Conservation (phyloP, 805 yeast species). For the Nematodospora valgi region DNA sequence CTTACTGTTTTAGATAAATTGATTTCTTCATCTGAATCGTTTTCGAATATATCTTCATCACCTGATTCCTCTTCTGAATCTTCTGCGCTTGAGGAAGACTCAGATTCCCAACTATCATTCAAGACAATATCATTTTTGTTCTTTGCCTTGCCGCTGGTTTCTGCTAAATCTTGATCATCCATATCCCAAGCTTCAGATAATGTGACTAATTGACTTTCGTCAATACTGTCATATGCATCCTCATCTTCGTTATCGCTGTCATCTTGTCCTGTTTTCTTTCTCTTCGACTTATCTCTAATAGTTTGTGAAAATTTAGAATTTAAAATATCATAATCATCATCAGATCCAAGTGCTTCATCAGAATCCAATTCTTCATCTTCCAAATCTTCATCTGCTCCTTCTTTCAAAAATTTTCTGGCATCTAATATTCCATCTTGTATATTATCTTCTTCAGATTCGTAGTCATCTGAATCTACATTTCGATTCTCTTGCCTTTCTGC, state of each 20-base stretch:
- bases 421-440: constrained; percentile 39
- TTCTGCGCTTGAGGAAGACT: constrained; percentile 13
- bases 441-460: constrained; percentile 20
- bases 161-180: constrained; percentile 53
- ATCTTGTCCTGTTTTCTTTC: constrained; percentile 26
- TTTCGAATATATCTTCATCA: constrained; percentile 25
- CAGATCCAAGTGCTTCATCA: constrained; percentile 86
- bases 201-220: constrained; percentile 70
- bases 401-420: constrained; percentile 34
- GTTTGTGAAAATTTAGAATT: constrained; percentile 69
- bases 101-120: constrained; percentile 29
- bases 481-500: constrained; percentile 38
- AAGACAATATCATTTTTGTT: constrained; percentile 24
- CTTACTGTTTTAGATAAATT: constrained; percentile 50
- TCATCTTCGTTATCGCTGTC: constrained; percentile 45
- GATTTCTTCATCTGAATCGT: constrained; percentile 42
- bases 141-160: constrained; percentile 14
- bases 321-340: constrained; percentile 61
- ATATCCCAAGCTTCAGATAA: constrained; percentile 88
- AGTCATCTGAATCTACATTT: constrained; percentile 15
- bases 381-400: constrained; percentile 24
- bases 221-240: constrained; percentile 70
- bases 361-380: constrained; percentile 73
- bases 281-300: constrained; percentile 52
- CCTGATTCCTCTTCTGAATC: constrained; percentile 19